These are phyloP conservation scores for Diaporthe destruens DNA, from an alignment of 2,329 filamentous ascomycete genomes.

Conservation along the genomic window DNA sequence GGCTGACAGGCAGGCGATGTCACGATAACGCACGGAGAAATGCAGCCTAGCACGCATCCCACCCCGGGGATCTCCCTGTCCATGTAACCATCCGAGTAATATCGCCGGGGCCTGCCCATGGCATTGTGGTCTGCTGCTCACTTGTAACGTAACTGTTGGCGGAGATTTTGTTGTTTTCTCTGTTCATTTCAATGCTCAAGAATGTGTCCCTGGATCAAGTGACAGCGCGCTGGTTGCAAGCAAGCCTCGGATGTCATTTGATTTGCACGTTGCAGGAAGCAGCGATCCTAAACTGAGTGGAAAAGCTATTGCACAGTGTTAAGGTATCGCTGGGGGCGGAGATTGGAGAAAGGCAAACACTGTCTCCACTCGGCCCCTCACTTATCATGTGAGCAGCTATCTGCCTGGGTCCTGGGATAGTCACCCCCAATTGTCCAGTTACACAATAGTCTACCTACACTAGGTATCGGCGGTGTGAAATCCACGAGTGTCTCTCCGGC, in stretches of 20 bases:
- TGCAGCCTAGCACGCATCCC: neutral
- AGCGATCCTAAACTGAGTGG: neutral
- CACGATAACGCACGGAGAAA: slow-evolving; percentile 1
- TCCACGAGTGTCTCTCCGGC: too few relatives aligned
- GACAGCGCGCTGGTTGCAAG: neutral
- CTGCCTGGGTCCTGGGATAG: too few relatives aligned
- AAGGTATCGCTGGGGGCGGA: too few relatives aligned
- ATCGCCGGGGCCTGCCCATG: neutral
- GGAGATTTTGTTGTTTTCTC: too few relatives aligned
- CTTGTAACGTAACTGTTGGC: slow-evolving; percentile 11
- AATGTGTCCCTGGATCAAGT: too few relatives aligned
- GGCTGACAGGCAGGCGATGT: neutral
- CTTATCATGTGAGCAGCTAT: too few relatives aligned
- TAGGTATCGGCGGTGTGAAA: too few relatives aligned
- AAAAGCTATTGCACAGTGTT: too few relatives aligned
- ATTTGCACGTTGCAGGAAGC: neutral
- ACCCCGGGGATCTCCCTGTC: neutral
- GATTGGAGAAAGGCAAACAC: too few relatives aligned
- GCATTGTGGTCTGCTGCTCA: neutral
- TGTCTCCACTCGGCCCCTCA: too few relatives aligned
- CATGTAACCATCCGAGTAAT: neutral
- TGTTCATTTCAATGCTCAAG: neutral
- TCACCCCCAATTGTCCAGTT: too few relatives aligned
- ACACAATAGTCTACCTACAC: too few relatives aligned
- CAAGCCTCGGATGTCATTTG: neutral